Evolutionary conservation across 768 basidiomycete species (phyloP).

Genomic region (Lactarius indigo): DNA sequence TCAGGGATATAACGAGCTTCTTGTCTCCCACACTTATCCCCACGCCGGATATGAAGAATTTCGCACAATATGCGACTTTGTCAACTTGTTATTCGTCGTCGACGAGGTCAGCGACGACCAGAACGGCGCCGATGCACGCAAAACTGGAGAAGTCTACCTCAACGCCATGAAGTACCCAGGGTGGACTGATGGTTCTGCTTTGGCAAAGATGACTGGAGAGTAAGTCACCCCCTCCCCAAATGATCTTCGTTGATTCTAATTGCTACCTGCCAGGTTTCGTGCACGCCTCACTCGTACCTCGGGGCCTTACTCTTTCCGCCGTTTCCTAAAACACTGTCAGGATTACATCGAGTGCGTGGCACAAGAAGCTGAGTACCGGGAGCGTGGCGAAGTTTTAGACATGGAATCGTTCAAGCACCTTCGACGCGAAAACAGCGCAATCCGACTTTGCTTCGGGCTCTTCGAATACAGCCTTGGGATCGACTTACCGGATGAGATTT

Average conservation of each 20-base stretch:
- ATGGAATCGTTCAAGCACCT: slow-evolving; percentile 51
- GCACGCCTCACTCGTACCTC: slow-evolving; percentile 45
- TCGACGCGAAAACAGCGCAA: slow-evolving; percentile 69
- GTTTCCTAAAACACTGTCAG: slow-evolving; percentile 54
- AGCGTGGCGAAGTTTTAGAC: slow-evolving; percentile 53
- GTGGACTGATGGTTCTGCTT: slow-evolving; percentile 55
- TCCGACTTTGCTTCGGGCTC: slow-evolving; percentile 62
- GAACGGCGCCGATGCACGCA: slow-evolving; percentile 52
- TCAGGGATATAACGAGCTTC: slow-evolving; percentile 58
- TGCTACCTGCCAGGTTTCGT: slow-evolving; percentile 45
- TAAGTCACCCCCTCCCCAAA: slow-evolving; percentile 31
- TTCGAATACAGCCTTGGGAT: slow-evolving; percentile 62
- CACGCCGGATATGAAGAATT: slow-evolving; percentile 59
- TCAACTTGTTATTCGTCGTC: slow-evolving; percentile 50
- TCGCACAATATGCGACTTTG: slow-evolving; percentile 62
- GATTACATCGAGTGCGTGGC: slow-evolving; percentile 58
- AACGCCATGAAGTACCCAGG: slow-evolving; percentile 52
- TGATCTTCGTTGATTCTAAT: not conserved
- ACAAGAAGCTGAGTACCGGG: slow-evolving; percentile 60
- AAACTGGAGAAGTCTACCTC: slow-evolving; percentile 52
- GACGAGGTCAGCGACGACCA: slow-evolving; percentile 73
- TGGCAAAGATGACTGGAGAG: slow-evolving; percentile 65
- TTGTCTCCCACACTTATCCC: slow-evolving; percentile 61
- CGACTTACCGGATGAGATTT: slow-evolving; percentile 61
- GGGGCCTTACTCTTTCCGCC: slow-evolving; percentile 44